phyloP scores from a whole-genome alignment of 768 basidiomycete species.

The Clitopilus passeckerianus region DNA sequence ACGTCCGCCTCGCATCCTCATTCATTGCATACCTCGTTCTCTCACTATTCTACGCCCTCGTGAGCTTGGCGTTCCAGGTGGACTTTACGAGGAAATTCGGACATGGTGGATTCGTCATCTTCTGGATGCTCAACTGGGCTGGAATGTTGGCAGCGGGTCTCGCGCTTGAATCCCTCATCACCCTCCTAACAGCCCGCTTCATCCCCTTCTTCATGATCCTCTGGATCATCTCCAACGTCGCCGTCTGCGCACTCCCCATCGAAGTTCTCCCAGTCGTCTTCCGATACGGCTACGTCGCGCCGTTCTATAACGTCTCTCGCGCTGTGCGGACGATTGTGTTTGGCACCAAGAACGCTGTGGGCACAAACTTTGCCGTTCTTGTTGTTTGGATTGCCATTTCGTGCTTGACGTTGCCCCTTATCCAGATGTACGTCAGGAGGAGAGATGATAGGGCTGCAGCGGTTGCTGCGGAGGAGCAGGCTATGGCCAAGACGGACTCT shows the following conservation, averaged over 20 bases:
- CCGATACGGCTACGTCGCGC: constrained; percentile 50
- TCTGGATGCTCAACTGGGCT: constrained; percentile 62
- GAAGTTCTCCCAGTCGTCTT: constrained; percentile 41
- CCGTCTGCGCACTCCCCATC: constrained; percentile 50
- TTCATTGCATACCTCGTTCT: constrained; percentile 31
- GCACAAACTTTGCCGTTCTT: constrained; percentile 48
- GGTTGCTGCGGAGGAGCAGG: background rate
- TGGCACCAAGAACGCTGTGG: constrained; percentile 48
- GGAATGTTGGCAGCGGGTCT: constrained; percentile 61
- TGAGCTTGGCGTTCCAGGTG: constrained; percentile 59
- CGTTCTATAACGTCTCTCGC: constrained; percentile 56
- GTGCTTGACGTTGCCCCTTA: constrained; percentile 41
- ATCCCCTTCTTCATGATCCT: constrained; percentile 57
- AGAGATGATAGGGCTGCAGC: constrained; percentile 4
- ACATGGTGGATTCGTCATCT: constrained; percentile 52
- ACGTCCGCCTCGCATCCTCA: constrained; percentile 22
- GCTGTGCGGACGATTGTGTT: constrained; percentile 52
- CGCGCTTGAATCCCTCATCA: constrained; percentile 55
- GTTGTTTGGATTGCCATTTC: constrained; percentile 45
- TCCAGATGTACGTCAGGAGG: constrained; percentile 31
- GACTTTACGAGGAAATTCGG: constrained; percentile 49
- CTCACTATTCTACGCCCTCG: constrained; percentile 46
- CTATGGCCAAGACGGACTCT: background rate
- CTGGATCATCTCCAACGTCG: constrained; percentile 66
- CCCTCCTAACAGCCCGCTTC: constrained; percentile 45